These are phyloP conservation scores for Thelonectria rubi DNA, from an alignment of 2,329 filamentous ascomycete species.

Conservation along the genomic window DNA sequence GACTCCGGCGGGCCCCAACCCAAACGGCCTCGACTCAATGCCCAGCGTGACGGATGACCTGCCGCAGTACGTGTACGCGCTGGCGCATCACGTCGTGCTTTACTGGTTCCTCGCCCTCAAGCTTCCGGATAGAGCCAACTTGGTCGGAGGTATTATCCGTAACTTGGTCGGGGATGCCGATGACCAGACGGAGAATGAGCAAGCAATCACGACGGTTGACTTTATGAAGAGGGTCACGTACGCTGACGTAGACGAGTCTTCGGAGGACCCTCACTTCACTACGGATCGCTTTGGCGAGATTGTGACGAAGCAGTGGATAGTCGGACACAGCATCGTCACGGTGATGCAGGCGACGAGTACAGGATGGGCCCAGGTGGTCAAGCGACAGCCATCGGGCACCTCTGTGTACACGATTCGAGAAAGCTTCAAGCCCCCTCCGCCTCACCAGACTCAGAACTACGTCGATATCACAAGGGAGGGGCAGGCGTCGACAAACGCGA, in stretches of 20 bases:
- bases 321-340: conserved; percentile 78
- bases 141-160: conserved; percentile 90
- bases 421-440: conserved; percentile 65
- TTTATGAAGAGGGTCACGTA: conserved; percentile 92
- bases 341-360: conserved; percentile 74
- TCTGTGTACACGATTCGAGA: conserved; percentile 68
- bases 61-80: conserved; percentile 90
- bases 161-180: conserved; percentile 83
- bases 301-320: conserved; percentile 73
- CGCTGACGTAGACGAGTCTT: conserved; percentile 83
- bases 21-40: conserved; percentile 34
- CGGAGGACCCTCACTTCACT: conserved; percentile 71
- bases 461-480: conserved; percentile 60
- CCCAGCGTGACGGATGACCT: conserved; percentile 70
- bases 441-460: conserved; percentile 62
- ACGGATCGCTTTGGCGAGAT: conserved; percentile 72
- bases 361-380: conserved; percentile 76
- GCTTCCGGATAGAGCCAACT: conserved; percentile 80
- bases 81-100: conserved; percentile 94
- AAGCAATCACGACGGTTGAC: conserved; percentile 91
- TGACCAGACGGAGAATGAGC: conserved; percentile 85
- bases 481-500: conserved; percentile 64
- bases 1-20: conserved; percentile 39
- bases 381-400: conserved; percentile 75
- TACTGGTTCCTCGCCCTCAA: conserved; percentile 97